These are phyloP conservation scores for Pyrenopolyporus hunteri DNA, from an alignment of 495 filamentous ascomycete species.

Conservation along the genomic window DNA sequence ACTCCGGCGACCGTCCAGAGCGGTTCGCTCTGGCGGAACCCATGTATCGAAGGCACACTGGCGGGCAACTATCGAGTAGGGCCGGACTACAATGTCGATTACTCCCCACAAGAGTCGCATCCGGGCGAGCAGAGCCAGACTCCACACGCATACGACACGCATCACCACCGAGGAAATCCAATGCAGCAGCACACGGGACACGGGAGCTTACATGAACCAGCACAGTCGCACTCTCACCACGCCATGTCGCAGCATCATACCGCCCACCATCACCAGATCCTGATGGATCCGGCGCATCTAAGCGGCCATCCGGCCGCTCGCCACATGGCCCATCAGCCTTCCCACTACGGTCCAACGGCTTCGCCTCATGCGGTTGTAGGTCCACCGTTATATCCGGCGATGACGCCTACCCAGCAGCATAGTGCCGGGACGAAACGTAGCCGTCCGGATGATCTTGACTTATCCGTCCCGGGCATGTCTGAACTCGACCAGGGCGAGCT, in stretches of 20 bases:
- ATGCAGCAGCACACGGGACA: conserved; percentile 51
- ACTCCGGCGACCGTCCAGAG: conserved; percentile 69
- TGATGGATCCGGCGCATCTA: conserved; percentile 55
- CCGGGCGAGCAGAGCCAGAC: conserved; percentile 59
- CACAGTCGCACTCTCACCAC: conserved; percentile 53
- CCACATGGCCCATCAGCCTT: conserved; percentile 54
- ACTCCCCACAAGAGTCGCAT: conserved; percentile 65
- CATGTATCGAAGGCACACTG: conserved; percentile 72
- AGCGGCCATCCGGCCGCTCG: conserved; percentile 52
- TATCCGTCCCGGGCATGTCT: conserved; percentile 57
- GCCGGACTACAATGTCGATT: conserved; percentile 68
- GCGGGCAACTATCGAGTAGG: conserved; percentile 67
- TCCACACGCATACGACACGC: conserved; percentile 58
- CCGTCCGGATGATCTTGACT: conserved; percentile 56
- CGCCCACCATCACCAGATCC: conserved; percentile 55
- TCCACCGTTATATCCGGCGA: conserved; percentile 51
- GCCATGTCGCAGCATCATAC: conserved; percentile 58
- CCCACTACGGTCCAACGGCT: conserved; percentile 50
- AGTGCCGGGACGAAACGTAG: conserved; percentile 53
- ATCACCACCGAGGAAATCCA: conserved; percentile 51
- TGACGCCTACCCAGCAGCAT: conserved; percentile 51
- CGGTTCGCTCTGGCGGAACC: conserved; percentile 74
- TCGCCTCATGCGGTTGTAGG: conserved; percentile 52
- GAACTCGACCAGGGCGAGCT: conserved; percentile 55
- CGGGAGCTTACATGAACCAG: conserved; percentile 53